Percentiles rank a stretch among this genome's conserved stretches.
Conservation (phyloP, 257 asterid genomes). For the Marsdenia floribunda region DNA sequence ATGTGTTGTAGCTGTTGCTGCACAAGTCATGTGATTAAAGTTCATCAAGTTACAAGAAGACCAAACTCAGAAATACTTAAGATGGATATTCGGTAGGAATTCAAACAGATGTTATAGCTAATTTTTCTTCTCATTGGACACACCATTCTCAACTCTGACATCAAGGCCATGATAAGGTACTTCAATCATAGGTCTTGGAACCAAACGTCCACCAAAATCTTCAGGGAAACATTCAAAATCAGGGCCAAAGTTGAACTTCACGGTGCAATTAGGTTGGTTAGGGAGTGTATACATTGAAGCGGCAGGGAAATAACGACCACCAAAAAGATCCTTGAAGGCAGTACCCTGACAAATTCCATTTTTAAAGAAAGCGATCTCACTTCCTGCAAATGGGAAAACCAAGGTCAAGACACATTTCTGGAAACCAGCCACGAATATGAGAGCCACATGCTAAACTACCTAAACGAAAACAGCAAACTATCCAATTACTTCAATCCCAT, state of each 20-base stretch:
- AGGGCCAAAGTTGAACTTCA: slow-evolving; percentile 97
- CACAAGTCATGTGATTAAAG: not conserved
- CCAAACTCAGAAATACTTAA: slow-evolving; percentile 13
- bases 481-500: not conserved
- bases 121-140: slow-evolving; percentile 52
- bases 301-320: slow-evolving; percentile 94
- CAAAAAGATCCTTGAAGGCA: slow-evolving; percentile 74
- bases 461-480: not conserved
- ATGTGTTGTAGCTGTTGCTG: not conserved
- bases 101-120: slow-evolving; percentile 27
- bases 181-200: slow-evolving; percentile 86
- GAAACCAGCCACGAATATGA: not conserved
- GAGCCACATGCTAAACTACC: not conserved
- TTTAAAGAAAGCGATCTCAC: slow-evolving; percentile 87
- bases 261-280: slow-evolving; percentile 78
- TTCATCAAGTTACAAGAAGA: slow-evolving; percentile 16
- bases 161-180: slow-evolving; percentile 81
- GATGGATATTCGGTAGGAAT: slow-evolving; percentile 11
- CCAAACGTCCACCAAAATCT: slow-evolving; percentile 64
- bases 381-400: slow-evolving; percentile 49
- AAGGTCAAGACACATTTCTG: not conserved
- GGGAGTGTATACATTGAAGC: slow-evolving; percentile 99
- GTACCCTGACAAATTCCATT: slow-evolving; percentile 88
- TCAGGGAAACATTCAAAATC: slow-evolving; percentile 74
- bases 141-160: slow-evolving; percentile 75